Conservation (phyloP, 2,329 filamentous ascomycete genomes). For the Thielaviopsis punctulata region DNA sequence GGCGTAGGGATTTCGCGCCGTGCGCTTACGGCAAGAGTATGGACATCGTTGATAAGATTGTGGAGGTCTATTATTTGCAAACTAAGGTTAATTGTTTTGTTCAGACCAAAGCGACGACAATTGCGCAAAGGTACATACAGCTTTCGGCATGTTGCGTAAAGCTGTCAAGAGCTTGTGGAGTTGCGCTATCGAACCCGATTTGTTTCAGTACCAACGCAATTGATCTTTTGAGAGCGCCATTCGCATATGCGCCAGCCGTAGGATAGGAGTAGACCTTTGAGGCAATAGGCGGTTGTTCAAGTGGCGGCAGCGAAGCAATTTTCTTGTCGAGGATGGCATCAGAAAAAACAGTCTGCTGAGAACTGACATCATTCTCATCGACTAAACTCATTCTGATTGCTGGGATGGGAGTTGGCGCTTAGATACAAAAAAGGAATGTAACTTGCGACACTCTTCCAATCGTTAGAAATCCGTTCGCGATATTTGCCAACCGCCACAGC, state of each 20-base stretch:
- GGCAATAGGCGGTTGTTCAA: background rate
- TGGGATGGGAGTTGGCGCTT: no score
- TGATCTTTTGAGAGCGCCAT: constrained; percentile 32
- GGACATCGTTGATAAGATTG: constrained; percentile 31
- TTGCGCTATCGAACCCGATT: constrained; percentile 39
- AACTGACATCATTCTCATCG: background rate
- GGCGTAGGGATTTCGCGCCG: constrained; percentile 37
- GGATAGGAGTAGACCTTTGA: background rate
- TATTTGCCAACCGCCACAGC: background rate
- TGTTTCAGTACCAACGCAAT: constrained; percentile 38
- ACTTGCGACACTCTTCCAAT: background rate
- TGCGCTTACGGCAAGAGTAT: constrained; percentile 28
- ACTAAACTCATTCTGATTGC: background rate
- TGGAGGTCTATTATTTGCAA: constrained; percentile 25
- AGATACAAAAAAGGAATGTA: no score
- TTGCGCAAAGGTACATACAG: constrained; percentile 26
- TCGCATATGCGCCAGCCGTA: constrained; percentile 13
- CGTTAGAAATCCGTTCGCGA: background rate
- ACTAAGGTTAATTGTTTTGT: constrained; percentile 14
- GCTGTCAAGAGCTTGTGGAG: constrained; percentile 39
- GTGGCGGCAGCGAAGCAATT: background rate
- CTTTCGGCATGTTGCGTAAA: constrained; percentile 38
- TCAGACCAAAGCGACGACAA: background rate
- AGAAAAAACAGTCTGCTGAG: background rate
- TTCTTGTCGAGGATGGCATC: background rate